Base-by-base conservation (phyloP, 2,329 filamentous ascomycete genomes). In the Pleurostoma richardsiae region DNA sequence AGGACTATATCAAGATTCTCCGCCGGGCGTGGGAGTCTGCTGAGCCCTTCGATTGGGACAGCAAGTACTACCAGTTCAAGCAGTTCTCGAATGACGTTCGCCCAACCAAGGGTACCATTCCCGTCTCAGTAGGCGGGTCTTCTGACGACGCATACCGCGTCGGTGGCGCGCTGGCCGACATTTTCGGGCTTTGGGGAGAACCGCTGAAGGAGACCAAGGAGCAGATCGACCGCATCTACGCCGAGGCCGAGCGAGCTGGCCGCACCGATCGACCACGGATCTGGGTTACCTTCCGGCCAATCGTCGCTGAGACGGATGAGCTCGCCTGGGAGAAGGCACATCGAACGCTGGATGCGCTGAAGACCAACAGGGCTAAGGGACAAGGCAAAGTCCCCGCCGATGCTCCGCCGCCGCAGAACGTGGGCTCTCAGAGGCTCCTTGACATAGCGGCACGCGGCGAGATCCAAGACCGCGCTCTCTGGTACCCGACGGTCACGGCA, bases 211-310 rank as follows among this genome's bases (percentile, higher is more conserved):
- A 83, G 57, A 83, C 80, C 1, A 79, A 78, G 61, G 69, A 83
- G 55, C 80, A 83, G 58, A 81, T 83, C 52, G 76, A 80, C 51
- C 71, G 72, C 26, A 77, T 83, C 56, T 81, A 81, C 51, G 76
- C 71, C 3, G 79, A 77, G 54, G 74, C 80, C 0, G 75, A 69
- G n/a, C 75, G 74, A 52, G 79, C 79, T 2, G 79, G 79, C 1
- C 72, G 80, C 2, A 43, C 61, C 10, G 79, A 83, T 51, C 64
- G 72, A 0, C 80, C 80, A 5, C 65, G 77, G 4, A 83, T 83
- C 55, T 83, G 80, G 80, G 80, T 83, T 2, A 82, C 80, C 0
- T 83, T 83, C 71, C 70, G 80, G 3, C 80, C 80, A 3, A 83
- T 83, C 49, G 54, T 74, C 0, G 79, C 79, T 1, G 79, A 82